phyloP scores from a whole-genome alignment of 352 stramenopile species.

The Aphanomyces stellatus region DNA sequence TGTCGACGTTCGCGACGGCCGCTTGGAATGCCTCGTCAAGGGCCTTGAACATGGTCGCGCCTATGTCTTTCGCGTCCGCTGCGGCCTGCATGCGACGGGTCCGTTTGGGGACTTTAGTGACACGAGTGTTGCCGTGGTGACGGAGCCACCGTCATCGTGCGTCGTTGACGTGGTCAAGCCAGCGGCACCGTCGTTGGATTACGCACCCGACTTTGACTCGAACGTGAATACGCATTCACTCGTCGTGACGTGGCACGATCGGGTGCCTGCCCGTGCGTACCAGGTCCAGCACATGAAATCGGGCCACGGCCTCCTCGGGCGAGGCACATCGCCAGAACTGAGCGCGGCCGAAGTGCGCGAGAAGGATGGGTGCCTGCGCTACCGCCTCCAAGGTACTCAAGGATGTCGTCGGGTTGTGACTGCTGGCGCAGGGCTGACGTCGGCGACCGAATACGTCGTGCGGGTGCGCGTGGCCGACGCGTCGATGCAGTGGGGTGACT shows the following conservation, averaged over 20 bases:
- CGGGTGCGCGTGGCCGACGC: background rate
- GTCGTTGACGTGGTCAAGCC: background rate
- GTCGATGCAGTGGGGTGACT: background rate
- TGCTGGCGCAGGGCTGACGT: background rate
- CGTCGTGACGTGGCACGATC: background rate
- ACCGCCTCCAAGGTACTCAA: background rate
- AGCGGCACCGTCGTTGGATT: background rate
- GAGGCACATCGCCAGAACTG: background rate
- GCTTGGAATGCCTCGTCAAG: background rate
- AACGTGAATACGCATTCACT: background rate
- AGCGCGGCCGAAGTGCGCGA: background rate
- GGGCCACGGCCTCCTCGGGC: background rate
- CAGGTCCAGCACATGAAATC: background rate
- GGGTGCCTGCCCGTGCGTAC: background rate
- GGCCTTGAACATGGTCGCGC: background rate
- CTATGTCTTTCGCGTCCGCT: slow-evolving; percentile 12
- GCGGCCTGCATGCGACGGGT: background rate
- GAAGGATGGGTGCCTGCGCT: background rate
- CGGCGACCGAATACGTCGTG: background rate
- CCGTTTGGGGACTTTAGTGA: background rate
- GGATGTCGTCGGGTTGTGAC: background rate
- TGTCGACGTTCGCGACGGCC: background rate
- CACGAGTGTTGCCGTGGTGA: background rate
- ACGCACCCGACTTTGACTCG: background rate
- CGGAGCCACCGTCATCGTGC: background rate